Conservation (phyloP, 495 filamentous ascomycete genomes). For the Lasiosphaeria hispida region DNA sequence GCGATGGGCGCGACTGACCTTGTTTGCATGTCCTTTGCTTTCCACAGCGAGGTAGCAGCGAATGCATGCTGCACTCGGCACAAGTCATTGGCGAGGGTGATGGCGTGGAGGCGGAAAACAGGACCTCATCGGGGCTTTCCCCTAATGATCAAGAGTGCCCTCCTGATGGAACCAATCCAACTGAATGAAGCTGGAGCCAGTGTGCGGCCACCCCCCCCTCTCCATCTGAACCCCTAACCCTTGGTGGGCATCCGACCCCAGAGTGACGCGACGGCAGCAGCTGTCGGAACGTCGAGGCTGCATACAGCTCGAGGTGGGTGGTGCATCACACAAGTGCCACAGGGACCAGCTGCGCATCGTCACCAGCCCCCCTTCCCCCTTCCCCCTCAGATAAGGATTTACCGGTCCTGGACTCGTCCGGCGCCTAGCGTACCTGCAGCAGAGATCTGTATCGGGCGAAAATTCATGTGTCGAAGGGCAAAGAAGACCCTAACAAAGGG, state of each 20-base stretch:
- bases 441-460: neutral
- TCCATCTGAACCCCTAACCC: neutral
- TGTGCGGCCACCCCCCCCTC: neutral
- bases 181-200: neutral
- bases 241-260: slow-evolving; percentile 1
- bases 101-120: too few relatives aligned
- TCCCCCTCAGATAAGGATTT: neutral
- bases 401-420: neutral
- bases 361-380: neutral
- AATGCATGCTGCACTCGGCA: too few relatives aligned
- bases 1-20: too few relatives aligned
- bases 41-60: too few relatives aligned
- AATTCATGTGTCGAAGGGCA: neutral
- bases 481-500: too few relatives aligned
- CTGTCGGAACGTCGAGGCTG: neutral
- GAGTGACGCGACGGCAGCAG: neutral
- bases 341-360: neutral
- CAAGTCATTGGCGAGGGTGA: too few relatives aligned
- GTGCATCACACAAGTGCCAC: neutral
- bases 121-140: too few relatives aligned
- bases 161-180: neutral
- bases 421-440: neutral
- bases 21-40: too few relatives aligned
- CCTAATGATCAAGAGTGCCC: too few relatives aligned
- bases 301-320: neutral